Evolutionary conservation across 2,329 filamentous ascomycete species (phyloP).

Genomic region (Microthyrium microscopicum): DNA sequence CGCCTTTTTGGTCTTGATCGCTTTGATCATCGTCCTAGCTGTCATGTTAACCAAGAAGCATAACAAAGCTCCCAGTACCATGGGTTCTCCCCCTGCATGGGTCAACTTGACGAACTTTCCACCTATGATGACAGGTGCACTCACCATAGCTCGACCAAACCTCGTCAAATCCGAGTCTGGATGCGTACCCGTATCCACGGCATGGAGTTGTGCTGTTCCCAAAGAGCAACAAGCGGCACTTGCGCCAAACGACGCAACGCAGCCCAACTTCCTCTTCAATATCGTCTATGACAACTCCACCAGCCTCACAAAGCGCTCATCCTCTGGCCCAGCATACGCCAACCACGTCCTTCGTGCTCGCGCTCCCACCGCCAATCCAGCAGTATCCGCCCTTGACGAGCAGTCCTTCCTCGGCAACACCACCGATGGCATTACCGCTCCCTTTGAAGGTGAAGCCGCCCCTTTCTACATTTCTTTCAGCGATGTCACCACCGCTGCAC

Average conservation of each 20-base stretch:
- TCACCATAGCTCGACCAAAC: slow-evolving; percentile 60
- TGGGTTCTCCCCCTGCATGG: slow-evolving; percentile 30
- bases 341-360: background rate
- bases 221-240: slow-evolving; percentile 56
- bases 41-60: slow-evolving; percentile 14
- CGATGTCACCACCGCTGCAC: no score
- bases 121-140: slow-evolving; percentile 67
- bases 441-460: slow-evolving; percentile 71
- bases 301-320: slow-evolving; percentile 14
- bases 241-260: slow-evolving; percentile 44
- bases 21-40: slow-evolving; percentile 23
- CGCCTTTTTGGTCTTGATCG: slow-evolving; percentile 20
- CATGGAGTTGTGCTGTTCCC: slow-evolving; percentile 79
- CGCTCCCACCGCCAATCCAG: slow-evolving; percentile 30
- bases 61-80: background rate
- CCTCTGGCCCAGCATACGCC: slow-evolving; percentile 2
- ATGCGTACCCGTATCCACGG: slow-evolving; percentile 54
- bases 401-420: slow-evolving; percentile 72
- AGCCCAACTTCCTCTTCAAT: slow-evolving; percentile 66
- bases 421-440: slow-evolving; percentile 53
- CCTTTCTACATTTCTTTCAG: slow-evolving; percentile 77
- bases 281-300: slow-evolving; percentile 44
- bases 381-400: slow-evolving; percentile 47
- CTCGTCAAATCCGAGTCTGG: slow-evolving; percentile 45
- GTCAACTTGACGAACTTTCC: slow-evolving; percentile 76